These are phyloP conservation scores for Musa balbisiana DNA, from an alignment of 202 grass and related monocot genomes.

Conservation along the genomic window DNA sequence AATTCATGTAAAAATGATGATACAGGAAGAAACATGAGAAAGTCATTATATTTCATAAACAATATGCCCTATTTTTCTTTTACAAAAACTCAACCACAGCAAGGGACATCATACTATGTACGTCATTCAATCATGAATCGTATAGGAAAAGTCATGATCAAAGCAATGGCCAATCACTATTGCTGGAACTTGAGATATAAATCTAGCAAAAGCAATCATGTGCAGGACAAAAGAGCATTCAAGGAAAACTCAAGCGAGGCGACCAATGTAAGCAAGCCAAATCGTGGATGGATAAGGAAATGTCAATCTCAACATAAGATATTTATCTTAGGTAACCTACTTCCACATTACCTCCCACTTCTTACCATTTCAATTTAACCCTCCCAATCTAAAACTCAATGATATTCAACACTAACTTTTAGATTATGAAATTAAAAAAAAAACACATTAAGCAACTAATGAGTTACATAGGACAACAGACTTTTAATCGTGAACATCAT, in stretches of 20 bases:
- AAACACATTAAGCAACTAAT: conserved; percentile 11
- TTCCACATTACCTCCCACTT: background rate
- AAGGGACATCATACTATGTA: too few species aligned
- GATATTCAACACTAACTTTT: background rate
- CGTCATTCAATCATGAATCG: too few species aligned
- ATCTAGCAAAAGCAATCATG: background rate
- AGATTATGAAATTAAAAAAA: background rate
- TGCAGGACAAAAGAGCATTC: background rate
- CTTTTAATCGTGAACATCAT: conserved; percentile 22
- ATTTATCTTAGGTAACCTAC: background rate
- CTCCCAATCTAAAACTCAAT: background rate
- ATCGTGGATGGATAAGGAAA: background rate
- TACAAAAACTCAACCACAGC: too few species aligned
- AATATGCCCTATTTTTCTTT: too few species aligned
- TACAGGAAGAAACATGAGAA: too few species aligned
- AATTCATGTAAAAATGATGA: background rate
- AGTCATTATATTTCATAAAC: too few species aligned
- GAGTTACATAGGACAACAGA: background rate
- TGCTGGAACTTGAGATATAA: background rate
- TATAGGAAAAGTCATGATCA: background rate
- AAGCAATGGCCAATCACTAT: background rate
- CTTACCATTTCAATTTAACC: background rate
- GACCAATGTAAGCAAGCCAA: background rate
- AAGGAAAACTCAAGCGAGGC: background rate
- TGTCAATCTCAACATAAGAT: background rate